Evolutionary conservation across 352 stramenopile genomes (phyloP), one percentile per base, ranked within the genome.

Genomic region (Elongisporangium senticosum): DNA sequence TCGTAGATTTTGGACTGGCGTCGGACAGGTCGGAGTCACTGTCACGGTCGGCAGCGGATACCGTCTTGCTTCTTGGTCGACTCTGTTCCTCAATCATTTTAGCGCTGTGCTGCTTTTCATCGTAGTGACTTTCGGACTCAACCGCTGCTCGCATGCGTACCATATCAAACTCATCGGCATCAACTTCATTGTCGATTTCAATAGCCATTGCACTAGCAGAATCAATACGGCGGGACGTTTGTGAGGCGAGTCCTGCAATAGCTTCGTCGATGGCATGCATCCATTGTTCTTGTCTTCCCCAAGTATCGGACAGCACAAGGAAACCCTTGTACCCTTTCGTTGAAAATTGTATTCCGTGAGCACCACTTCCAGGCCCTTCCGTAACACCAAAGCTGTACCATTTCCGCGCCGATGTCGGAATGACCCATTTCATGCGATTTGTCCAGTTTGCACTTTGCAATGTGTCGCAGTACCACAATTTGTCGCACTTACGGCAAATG

Each of bases 311-410:
- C 6, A 95, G 62, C 48, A 95, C 83, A 51, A 95, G 89, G 59
- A 95, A 95, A 53, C 79, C 92, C 66, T 95, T 95, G 76, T 95
- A 95, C 1, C 86, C 86, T 54, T 95, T 95, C 10, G 86, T 92
- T 10, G 83, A 89, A 56, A 95, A 95, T 59, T 93, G 81, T 15
- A 95, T 77, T 17, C 86, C 83, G 17, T 95, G 86, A 11, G 86
- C 86, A n/a, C 86, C 86, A 40, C 83, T 91, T 13, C 86, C 86
- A 7, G 86, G 86, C 1, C 86, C 83, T 51, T 89, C 83, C 8
- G 74, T 83, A 15, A 90, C 73, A 0, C 84, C 84, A 61, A 95
- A 95, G 59, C 77, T 91, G 64, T 95, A 95, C 86, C 86, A 95
- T 57, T 95, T 95, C 7, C 83, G 81, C 15, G 85, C 82, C 2